Base-by-base conservation (phyloP, 1,284 basidiomycete genomes). In the Tilletia caries region DNA sequence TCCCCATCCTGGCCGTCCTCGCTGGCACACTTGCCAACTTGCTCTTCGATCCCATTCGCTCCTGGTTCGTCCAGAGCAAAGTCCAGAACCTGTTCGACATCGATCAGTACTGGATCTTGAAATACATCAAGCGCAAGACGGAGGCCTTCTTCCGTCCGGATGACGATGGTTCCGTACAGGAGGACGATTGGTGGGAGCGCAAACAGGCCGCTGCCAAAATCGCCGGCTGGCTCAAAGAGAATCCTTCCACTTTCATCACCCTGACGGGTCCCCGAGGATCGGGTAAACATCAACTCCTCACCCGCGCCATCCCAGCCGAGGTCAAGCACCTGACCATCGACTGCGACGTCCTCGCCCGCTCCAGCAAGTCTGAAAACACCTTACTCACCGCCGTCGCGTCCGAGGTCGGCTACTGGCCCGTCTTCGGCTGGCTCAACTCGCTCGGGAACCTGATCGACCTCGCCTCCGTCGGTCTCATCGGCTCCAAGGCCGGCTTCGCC, bases 401-500 rank as follows among this genome's bases (percentile, higher is more conserved):
- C 13, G 91, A 96, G 83, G 93, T 92, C 0, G 93, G 93, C 66
- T 76, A 78, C 78, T 82, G 71, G 72, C 78, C 73, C 3, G 77
- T 77, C 5, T 97, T 98, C 84, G 90, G 90, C 3, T 93, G 95
- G 86, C 85, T 96, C 68, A 91, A 91, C 78, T 92, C 91, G 0
- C 84, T 95, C 78, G 93, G 90, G 82, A 91, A 89, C 72, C 84
- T 98, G 69, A 89, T 98, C 71, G 95, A 98, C 80, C 87, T 98
- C n/a, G 94, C 92, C 0, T 91, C 91, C 68, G 89, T 95, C 44
- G 94, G 95, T 6, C 82, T 98, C 27, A 97, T 97, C 76, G 95
- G 95, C 0, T 93, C 95, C 81, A 98, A 98, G 86, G 94, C 92
- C 37, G 94, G 95, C 18, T 87, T 98, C 75, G 91, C 90, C 64